Percentiles rank a stretch among this genome's conserved stretches.
Evolutionary conservation across 768 basidiomycete genomes (phyloP).

Genomic region (Leccinellum luteum): DNA sequence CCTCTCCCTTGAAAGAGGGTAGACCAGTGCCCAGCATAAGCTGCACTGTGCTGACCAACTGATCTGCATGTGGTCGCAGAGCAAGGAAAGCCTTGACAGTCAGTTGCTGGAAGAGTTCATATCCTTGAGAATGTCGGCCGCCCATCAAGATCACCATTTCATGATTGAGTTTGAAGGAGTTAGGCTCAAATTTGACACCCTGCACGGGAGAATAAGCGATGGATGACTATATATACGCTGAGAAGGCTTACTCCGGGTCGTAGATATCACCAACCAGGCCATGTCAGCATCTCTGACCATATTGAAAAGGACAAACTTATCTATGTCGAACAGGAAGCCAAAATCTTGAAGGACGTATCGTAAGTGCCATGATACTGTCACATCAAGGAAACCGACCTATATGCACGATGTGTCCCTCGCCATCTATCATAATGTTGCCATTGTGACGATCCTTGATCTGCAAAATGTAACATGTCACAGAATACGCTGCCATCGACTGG

Average conservation of each 20-base stretch:
- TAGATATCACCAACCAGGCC: slow-evolving; percentile 27
- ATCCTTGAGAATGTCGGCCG: slow-evolving; percentile 90
- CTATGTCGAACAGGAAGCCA: slow-evolving; percentile 97
- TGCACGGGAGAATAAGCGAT: slow-evolving; percentile 30
- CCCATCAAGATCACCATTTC: slow-evolving; percentile 99
- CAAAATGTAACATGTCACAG: slow-evolving; percentile 94
- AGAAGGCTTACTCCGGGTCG: slow-evolving; percentile 57
- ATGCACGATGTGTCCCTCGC: slow-evolving; percentile 94
- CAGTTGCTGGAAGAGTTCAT: slow-evolving; percentile 89
- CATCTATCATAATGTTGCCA: slow-evolving; percentile 99
- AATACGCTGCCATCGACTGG: slow-evolving; percentile 99
- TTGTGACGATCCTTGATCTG: slow-evolving; percentile 99
- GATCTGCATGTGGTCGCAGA: slow-evolving; percentile 90
- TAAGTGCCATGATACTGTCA: slow-evolving; percentile 7
- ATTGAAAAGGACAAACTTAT: slow-evolving; percentile 54
- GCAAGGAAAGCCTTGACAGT: slow-evolving; percentile 97
- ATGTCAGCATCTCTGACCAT: slow-evolving; percentile 26
- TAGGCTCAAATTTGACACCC: slow-evolving; percentile 99
- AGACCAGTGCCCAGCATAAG: slow-evolving; percentile 95
- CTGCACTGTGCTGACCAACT: slow-evolving; percentile 82
- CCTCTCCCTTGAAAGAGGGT: slow-evolving; percentile 96
- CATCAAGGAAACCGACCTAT: slow-evolving; percentile 59
- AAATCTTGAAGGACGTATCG: slow-evolving; percentile 58
- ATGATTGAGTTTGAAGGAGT: slow-evolving; percentile 96
- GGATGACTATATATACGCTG: background rate